Conservation (phyloP, 495 filamentous ascomycete species). For the Penicillium fimorum region DNA sequence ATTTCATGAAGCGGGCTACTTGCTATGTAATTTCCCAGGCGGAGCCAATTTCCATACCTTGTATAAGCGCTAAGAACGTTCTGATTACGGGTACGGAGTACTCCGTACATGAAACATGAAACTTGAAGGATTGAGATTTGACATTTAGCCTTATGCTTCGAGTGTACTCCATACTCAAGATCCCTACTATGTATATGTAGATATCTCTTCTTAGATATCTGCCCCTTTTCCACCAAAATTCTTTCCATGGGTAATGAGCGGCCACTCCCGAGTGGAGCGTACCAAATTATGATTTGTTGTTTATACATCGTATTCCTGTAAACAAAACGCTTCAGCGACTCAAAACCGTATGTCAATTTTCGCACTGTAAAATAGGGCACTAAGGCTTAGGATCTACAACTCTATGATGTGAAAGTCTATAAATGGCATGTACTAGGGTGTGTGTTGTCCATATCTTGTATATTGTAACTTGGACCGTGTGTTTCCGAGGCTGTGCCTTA, state of each 20-base stretch:
- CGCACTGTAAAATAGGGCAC: background rate
- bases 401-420: too few species aligned
- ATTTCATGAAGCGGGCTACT: background rate
- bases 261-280: slow-evolving; percentile 17
- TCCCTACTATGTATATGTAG: background rate
- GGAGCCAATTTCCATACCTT: background rate
- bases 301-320: slow-evolving; percentile 2
- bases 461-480: background rate
- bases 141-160: background rate
- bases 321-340: background rate
- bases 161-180: background rate
- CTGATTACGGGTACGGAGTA: background rate
- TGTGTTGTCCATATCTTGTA: background rate
- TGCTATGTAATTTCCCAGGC: slow-evolving; percentile 4
- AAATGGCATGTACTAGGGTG: background rate
- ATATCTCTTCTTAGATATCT: background rate
- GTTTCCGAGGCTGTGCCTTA: background rate
- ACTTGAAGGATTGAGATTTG: background rate
- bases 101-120: background rate
- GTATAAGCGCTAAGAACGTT: background rate
- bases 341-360: too few species aligned
- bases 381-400: background rate
- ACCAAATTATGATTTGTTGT: background rate
- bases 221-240: background rate
- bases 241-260: slow-evolving; percentile 14